phyloP scores from a whole-genome alignment of 495 filamentous ascomycete genomes.

The Aspergillus sclerotiicarbonarius region DNA sequence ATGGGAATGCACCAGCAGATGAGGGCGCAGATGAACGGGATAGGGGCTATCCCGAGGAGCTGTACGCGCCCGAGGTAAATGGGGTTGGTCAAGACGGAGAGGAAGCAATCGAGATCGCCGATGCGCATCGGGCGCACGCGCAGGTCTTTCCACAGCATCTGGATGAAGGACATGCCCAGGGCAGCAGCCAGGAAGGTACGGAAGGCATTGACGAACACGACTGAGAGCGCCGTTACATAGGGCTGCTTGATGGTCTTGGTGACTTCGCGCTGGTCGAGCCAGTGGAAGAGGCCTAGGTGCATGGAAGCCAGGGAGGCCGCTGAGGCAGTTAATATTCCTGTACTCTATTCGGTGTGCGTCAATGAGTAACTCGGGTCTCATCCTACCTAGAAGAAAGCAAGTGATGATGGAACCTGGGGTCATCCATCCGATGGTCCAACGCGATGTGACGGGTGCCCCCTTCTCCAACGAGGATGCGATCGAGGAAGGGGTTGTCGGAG shows the following conservation, averaged over 20 bases:
- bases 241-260: conserved; percentile 7
- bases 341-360: not conserved
- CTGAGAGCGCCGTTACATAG: conserved; percentile 11
- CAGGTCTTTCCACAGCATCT: conserved; percentile 12
- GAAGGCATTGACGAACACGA: conserved; percentile 14
- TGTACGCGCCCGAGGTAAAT: conserved; percentile 7
- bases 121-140: conserved; percentile 8
- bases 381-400: conserved; percentile 12
- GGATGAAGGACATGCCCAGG: conserved; percentile 13
- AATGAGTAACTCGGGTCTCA: not conserved
- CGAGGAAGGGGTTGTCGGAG: not conserved
- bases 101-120: conserved; percentile 8
- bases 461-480: not conserved
- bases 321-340: not conserved
- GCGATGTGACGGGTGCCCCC: not conserved
- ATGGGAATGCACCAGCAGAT: conserved; percentile 13
- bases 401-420: conserved; percentile 12
- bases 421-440: conserved; percentile 15
- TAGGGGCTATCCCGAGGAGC: conserved; percentile 3
- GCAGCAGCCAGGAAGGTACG: conserved; percentile 11
- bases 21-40: conserved; percentile 13
- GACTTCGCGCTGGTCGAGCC: conserved; percentile 9
- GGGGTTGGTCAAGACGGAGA: conserved; percentile 10
- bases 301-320: conserved; percentile 7
- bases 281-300: conserved; percentile 13